Conservation (phyloP, 1,284 basidiomycete species). For the Coriolopsis trogii region DNA sequence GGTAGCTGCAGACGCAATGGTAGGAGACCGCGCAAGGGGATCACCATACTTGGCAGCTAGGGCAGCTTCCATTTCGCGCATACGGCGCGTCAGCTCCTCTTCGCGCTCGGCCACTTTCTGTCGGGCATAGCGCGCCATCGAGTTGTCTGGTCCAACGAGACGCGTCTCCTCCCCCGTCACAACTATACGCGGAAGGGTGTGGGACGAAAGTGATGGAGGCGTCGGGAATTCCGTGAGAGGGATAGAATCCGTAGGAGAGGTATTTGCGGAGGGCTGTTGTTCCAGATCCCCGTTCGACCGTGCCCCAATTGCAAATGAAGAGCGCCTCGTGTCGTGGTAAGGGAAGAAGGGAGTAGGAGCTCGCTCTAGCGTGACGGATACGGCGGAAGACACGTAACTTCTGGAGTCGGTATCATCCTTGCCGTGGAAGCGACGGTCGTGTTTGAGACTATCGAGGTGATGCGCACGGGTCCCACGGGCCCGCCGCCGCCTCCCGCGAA, state of each 20-base stretch:
- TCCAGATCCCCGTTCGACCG: background rate
- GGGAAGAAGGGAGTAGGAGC: background rate
- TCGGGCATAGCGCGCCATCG: constrained; percentile 16
- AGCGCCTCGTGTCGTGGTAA: no score
- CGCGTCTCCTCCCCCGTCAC: constrained; percentile 10
- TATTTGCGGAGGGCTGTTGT: background rate
- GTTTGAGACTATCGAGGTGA: background rate
- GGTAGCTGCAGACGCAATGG: background rate
- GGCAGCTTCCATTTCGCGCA: constrained; percentile 10
- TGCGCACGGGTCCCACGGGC: background rate
- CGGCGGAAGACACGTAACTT: background rate
- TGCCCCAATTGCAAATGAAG: no score
- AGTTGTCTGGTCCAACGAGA: constrained; percentile 19
- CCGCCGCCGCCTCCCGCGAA: constrained; percentile 5
- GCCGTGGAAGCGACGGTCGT: background rate
- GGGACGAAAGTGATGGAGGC: background rate
- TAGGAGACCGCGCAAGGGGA: background rate
- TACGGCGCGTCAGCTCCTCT: constrained; percentile 14
- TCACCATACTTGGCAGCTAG: constrained; percentile 3
- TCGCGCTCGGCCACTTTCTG: constrained; percentile 13
- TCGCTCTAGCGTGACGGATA: background rate
- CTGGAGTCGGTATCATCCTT: constrained; percentile 1
- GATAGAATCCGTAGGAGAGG: constrained; percentile 8
- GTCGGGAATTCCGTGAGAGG: constrained; percentile 6
- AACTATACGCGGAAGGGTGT: constrained; percentile 2